Percentiles rank a stretch among this genome's conserved stretches.
Evolutionary conservation across 768 basidiomycete species (phyloP).

Genomic region (Tubosaeta sp.): DNA sequence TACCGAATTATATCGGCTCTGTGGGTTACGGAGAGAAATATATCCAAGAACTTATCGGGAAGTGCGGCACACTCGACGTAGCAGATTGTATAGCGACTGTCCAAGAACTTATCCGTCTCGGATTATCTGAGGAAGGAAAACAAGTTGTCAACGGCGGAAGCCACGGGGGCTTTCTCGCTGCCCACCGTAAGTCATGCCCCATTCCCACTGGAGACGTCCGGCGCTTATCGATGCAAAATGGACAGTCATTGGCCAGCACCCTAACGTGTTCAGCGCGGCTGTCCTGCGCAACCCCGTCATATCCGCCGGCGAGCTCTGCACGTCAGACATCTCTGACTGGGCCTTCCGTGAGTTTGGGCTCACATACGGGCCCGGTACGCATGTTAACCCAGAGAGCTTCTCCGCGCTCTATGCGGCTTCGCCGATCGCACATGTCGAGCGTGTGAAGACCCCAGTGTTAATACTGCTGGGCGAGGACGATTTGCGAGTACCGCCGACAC

Average conservation of each 20-base stretch:
- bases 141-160: slow-evolving; percentile 61
- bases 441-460: slow-evolving; percentile 50
- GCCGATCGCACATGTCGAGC: slow-evolving; percentile 52
- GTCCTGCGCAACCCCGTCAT: slow-evolving; percentile 69
- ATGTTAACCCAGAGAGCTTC: slow-evolving; percentile 45
- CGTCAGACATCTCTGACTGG: slow-evolving; percentile 72
- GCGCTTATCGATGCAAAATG: background rate
- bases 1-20: slow-evolving; percentile 67
- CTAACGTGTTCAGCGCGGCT: slow-evolving; percentile 57
- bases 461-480: slow-evolving; percentile 60
- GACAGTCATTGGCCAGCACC: slow-evolving; percentile 60
- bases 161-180: slow-evolving; percentile 64
- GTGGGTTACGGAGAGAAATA: slow-evolving; percentile 61
- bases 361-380: slow-evolving; percentile 30
- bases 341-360: slow-evolving; percentile 38
- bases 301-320: slow-evolving; percentile 50
- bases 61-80: slow-evolving; percentile 63
- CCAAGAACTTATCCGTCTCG: slow-evolving; percentile 45
- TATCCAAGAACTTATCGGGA: slow-evolving; percentile 50
- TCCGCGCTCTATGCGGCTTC: slow-evolving; percentile 44
- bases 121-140: slow-evolving; percentile 47
- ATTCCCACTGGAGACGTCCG: background rate
- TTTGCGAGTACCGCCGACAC: slow-evolving; percentile 56
- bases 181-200: slow-evolving; percentile 44
- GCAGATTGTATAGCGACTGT: slow-evolving; percentile 57